These are phyloP conservation scores for Endocalyx cinctus DNA, from an alignment of 2,329 filamentous ascomycete genomes.

Conservation along the genomic window DNA sequence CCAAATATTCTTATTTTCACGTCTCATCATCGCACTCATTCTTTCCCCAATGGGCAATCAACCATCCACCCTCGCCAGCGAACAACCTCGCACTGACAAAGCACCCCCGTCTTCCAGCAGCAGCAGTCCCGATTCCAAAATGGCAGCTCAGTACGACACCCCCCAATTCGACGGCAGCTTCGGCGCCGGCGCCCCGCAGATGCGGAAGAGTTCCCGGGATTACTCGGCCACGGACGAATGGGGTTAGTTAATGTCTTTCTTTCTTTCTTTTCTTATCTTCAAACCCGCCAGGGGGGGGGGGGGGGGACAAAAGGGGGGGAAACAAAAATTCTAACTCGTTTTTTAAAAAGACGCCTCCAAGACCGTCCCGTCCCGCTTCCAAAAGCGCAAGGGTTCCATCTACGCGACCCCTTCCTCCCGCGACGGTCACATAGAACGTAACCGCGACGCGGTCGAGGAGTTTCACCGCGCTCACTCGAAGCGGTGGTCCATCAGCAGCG, in stretches of 20 bases:
- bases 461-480: slow-evolving; percentile 58
- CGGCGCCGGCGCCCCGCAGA: slow-evolving; percentile 27
- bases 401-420: slow-evolving; percentile 61
- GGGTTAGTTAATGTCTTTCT: slow-evolving; percentile 32
- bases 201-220: slow-evolving; percentile 28
- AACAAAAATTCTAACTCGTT: too few relatives aligned
- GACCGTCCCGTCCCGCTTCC: slow-evolving; percentile 63
- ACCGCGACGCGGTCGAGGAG: slow-evolving; percentile 47
- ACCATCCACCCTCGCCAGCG: too few relatives aligned
- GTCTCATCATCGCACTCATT: too few relatives aligned
- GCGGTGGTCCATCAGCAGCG: slow-evolving; percentile 36
- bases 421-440: slow-evolving; percentile 59
- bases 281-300: neutral
- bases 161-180: slow-evolving; percentile 27
- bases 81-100: too few relatives aligned
- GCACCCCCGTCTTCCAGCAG: too few relatives aligned
- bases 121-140: too few relatives aligned
- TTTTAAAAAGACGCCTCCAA: slow-evolving; percentile 60
- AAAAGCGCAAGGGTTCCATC: slow-evolving; percentile 65
- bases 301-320: too few relatives aligned
- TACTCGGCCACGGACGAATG: slow-evolving; percentile 39
- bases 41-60: too few relatives aligned
- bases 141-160: too few relatives aligned
- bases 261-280: neutral
- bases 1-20: too few relatives aligned